phyloP scores from a whole-genome alignment of 1,284 basidiomycete species.

The Pulveroboletus sp. region DNA sequence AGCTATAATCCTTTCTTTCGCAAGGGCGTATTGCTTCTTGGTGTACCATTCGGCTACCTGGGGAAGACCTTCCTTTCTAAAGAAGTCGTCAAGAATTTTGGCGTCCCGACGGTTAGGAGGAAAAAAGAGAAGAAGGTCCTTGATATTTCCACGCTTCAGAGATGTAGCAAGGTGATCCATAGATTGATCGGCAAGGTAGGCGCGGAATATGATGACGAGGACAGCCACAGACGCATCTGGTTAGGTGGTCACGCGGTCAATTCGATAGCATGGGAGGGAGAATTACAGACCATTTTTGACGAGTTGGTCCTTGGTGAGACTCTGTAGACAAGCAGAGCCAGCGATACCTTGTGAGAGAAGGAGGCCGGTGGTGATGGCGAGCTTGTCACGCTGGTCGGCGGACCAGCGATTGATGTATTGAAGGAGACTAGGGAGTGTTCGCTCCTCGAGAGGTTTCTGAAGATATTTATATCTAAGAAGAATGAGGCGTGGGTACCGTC shows the following conservation, averaged over 20 bases:
- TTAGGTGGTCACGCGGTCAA: constrained; percentile 12
- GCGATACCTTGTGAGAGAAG: constrained; percentile 82
- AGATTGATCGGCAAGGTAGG: constrained; percentile 76
- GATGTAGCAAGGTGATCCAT: constrained; percentile 83
- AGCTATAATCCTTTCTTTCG: constrained; percentile 67
- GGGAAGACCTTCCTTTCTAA: constrained; percentile 75
- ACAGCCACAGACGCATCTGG: constrained; percentile 77
- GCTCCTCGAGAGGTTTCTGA: constrained; percentile 91
- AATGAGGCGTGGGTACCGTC: constrained; percentile 15
- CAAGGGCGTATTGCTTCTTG: constrained; percentile 78
- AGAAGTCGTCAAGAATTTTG: constrained; percentile 80
- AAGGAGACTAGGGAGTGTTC: constrained; percentile 79
- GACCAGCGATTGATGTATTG: constrained; percentile 91
- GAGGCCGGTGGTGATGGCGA: constrained; percentile 80
- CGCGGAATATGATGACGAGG: constrained; percentile 77
- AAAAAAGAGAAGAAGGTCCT: constrained; percentile 87
- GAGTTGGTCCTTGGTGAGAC: constrained; percentile 90
- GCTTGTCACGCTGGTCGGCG: constrained; percentile 73
- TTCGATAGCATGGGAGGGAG: background rate
- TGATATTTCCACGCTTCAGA: constrained; percentile 83
- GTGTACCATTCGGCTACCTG: constrained; percentile 90
- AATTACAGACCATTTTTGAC: constrained; percentile 79
- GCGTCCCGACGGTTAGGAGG: constrained; percentile 77
- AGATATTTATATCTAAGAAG: constrained; percentile 90
- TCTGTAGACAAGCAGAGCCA: constrained; percentile 74